Evolutionary conservation across 164 flowering plant species (phyloP).

Genomic region (Vitis amurensis): DNA sequence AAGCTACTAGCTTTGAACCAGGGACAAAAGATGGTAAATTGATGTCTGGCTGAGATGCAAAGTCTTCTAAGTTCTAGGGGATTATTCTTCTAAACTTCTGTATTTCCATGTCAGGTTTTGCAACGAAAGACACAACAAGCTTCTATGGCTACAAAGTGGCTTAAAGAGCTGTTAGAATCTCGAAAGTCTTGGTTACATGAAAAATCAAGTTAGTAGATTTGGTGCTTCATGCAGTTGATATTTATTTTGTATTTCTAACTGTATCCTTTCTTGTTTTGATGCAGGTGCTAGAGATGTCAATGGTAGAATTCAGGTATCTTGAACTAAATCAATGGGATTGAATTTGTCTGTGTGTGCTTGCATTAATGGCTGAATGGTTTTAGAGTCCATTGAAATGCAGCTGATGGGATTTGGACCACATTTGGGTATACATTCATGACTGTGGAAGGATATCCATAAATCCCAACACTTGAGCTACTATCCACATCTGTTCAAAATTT

Average conservation of each 20-base stretch:
- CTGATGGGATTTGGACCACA: background rate
- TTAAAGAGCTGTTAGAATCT: conserved; percentile 72
- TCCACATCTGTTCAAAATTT: background rate
- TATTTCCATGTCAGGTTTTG: conserved; percentile 53
- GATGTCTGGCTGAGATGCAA: background rate
- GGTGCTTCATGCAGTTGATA: background rate
- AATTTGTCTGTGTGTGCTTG: background rate
- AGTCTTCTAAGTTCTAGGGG: background rate
- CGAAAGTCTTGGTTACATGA: conserved; percentile 60
- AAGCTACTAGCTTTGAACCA: conserved; percentile 69
- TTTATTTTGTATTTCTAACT: background rate
- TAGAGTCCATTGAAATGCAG: no score
- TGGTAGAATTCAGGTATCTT: conserved; percentile 60
- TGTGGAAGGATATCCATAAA: no score
- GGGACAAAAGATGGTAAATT: conserved; percentile 79
- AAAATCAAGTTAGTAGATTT: conserved; percentile 30
- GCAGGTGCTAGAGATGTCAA: conserved; percentile 53
- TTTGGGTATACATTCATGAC: no score
- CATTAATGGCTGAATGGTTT: background rate
- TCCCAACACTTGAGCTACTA: no score
- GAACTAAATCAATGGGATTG: background rate
- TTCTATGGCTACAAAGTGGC: conserved; percentile 67
- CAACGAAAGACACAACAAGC: conserved; percentile 91
- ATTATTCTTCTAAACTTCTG: conserved; percentile 1
- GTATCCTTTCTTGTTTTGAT: conserved; percentile 1